Base-by-base conservation (phyloP, 208 protist genomes). In the Leishmania mexicana region DNA sequence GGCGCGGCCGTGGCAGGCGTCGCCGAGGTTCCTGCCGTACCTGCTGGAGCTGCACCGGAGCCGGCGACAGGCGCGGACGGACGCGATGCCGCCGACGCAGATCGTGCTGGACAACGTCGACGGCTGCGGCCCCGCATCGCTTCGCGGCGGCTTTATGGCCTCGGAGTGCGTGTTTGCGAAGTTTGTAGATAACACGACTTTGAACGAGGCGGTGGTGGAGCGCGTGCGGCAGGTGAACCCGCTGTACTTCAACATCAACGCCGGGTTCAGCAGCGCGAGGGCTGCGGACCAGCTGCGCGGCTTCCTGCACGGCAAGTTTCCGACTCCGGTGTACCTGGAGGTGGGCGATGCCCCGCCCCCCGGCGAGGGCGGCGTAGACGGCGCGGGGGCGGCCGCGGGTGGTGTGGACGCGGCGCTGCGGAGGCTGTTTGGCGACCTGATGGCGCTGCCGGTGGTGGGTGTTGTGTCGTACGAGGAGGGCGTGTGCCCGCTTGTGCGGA, bases 31-130 rank as follows among this genome's bases (percentile, higher is more conserved):
- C 72, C 81, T 88, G 64, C 73, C 84, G 38, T 85, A 90, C 51
- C 77, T 93, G 58, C 57, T 72, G 13, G 10, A n/a, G 7, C 17
- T 53, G 38, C 60, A n/a, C 47, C 67, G 67, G 40, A 40, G 67
- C 38, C 67, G 70, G 4, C 64, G 38, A 11, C n/a, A 47, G 38
- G 17, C 35, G 38, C 64, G 64, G n/a, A 28, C 38, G 38, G 64
- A 45, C 35, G 64, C 64, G 64, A 45, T 70, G 64, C 38, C 70
- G 45, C 70, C 28, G 45, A 74, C 70, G 70, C 5, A 47, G 67
- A 85, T 93, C 74, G 47, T 70, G n/a, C 73, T 94, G 38, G 90
- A 94, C 79, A 94, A 94, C 79, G 19, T 65, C 5, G 90, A 94
- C 64, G 90, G 85, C 5, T 94, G 90, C 68, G 90, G 85, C 15